phyloP scores from a whole-genome alignment of 2,329 filamentous ascomycete genomes.

The Bretziella fagacearum region DNA sequence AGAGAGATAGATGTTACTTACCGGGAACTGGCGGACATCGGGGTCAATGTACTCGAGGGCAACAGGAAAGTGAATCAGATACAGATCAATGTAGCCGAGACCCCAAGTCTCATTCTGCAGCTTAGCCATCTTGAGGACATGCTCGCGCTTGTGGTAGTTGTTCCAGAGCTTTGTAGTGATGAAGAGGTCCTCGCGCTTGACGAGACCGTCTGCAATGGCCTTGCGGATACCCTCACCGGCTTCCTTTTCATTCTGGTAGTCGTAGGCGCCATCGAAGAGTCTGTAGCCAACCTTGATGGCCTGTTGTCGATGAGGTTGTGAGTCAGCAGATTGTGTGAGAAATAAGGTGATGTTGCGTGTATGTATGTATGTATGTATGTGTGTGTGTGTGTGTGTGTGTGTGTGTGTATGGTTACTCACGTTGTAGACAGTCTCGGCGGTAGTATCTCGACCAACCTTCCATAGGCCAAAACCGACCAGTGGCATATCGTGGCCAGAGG shows the following conservation, averaged over 20 bases:
- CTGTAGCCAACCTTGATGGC: constrained; percentile 48
- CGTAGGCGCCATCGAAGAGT: constrained; percentile 44
- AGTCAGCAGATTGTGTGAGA: background rate
- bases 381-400: background rate
- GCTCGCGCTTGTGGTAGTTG: constrained; percentile 68
- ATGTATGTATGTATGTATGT: too few species aligned
- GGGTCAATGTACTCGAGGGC: constrained; percentile 76
- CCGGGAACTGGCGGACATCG: constrained; percentile 58
- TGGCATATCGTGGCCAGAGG: constrained; percentile 52
- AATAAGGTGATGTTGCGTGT: background rate
- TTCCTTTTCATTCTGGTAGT: constrained; percentile 72
- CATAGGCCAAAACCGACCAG: constrained; percentile 64
- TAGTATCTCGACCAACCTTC: constrained; percentile 62
- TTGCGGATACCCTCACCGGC: constrained; percentile 59
- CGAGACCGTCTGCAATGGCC: constrained; percentile 57
- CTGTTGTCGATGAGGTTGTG: background rate
- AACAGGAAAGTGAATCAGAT: constrained; percentile 78
- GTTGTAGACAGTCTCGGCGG: constrained; percentile 63
- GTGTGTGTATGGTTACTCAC: too few species aligned
- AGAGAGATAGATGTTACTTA: too few species aligned
- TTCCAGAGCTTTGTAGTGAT: constrained; percentile 90
- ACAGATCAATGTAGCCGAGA: constrained; percentile 80
- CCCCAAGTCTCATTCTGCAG: constrained; percentile 70
- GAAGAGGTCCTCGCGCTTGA: constrained; percentile 64
- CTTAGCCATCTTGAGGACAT: constrained; percentile 57